Conservation (phyloP, 306 rosid species). For the Dalbergia cochinchinensis region DNA sequence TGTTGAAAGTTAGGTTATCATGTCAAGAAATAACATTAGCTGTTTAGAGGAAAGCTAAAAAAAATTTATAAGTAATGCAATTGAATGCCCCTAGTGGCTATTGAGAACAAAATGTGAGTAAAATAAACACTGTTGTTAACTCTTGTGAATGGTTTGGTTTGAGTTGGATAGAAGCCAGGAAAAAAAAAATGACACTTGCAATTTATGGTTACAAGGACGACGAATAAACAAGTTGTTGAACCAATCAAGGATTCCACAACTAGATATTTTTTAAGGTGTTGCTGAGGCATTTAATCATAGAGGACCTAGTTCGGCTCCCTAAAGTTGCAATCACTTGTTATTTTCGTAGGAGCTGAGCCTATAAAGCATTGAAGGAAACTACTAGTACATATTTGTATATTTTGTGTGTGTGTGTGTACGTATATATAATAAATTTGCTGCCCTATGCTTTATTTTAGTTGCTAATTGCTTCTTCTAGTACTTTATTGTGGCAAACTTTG, state of each 20-base stretch:
- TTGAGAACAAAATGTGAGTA: not conserved
- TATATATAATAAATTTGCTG: not conserved
- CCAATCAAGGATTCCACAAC: conserved; percentile 10
- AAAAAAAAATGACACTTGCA: not conserved
- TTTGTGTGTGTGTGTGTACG: too few relatives aligned
- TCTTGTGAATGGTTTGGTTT: conserved; percentile 26
- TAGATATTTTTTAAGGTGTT: too few relatives aligned
- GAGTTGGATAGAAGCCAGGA: conserved; percentile 27
- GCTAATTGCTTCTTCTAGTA: not conserved
- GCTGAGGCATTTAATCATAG: too few relatives aligned
- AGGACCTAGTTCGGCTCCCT: too few relatives aligned
- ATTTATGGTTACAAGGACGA: not conserved
- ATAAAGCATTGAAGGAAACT: too few relatives aligned
- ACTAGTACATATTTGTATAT: too few relatives aligned
- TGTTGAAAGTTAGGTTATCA: not conserved
- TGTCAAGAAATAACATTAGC: not conserved
- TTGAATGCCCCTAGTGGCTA: not conserved
- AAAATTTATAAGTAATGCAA: not conserved
- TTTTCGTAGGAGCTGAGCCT: too few relatives aligned
- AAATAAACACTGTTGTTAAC: not conserved
- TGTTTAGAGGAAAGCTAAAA: not conserved
- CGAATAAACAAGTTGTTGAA: conserved; percentile 35
- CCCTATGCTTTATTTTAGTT: not conserved
- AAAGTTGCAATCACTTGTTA: too few relatives aligned
- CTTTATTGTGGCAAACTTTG: conserved; percentile 13